phyloP scores from a whole-genome alignment of 2,329 filamentous ascomycete species.

The Fusarium decemcellulare region DNA sequence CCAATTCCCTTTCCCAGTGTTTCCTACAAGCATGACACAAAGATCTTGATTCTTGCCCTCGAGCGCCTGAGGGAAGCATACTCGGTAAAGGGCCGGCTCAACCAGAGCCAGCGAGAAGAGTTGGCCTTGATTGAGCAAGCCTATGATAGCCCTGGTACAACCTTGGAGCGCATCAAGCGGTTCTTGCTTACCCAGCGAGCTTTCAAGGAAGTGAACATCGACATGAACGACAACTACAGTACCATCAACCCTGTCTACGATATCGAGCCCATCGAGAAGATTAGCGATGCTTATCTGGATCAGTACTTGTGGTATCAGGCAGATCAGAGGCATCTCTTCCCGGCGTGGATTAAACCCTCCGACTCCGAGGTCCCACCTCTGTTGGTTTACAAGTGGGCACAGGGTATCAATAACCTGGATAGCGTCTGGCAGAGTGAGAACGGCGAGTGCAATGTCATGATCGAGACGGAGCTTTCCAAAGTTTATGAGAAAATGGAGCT shows the following conservation, averaged over 20 bases:
- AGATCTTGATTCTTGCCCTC: conserved; percentile 95
- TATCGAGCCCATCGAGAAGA: conserved; percentile 99
- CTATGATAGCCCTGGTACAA: conserved; percentile 97
- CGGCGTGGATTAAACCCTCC: conserved; percentile 98
- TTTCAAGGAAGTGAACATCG: conserved; percentile 99
- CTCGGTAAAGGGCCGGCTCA: conserved; percentile 95
- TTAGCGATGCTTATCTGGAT: conserved; percentile 97
- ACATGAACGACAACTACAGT: conserved; percentile 99
- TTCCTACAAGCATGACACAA: conserved; percentile 99
- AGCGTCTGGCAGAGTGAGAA: conserved; percentile 95
- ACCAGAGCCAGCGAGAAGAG: conserved; percentile 98
- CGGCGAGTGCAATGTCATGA: conserved; percentile 98
- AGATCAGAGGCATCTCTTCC: conserved; percentile 96
- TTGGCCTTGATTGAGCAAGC: conserved; percentile 97
- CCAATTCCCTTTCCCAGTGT: conserved; percentile 99
- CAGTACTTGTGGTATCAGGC: conserved; percentile 99
- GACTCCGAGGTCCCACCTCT: conserved; percentile 97
- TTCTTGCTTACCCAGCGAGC: conserved; percentile 97
- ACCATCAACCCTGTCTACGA: conserved; percentile 99
- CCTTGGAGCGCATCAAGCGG: conserved; percentile 94
- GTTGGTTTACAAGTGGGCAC: conserved; percentile 98
- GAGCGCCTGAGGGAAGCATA: conserved; percentile 96
- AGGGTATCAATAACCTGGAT: conserved; percentile 98
- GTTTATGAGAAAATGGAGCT: conserved; percentile 99
- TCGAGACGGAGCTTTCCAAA: conserved; percentile 98